phyloP scores from a whole-genome alignment of 208 protist genomes.

The Trypanosoma platydactyli region DNA sequence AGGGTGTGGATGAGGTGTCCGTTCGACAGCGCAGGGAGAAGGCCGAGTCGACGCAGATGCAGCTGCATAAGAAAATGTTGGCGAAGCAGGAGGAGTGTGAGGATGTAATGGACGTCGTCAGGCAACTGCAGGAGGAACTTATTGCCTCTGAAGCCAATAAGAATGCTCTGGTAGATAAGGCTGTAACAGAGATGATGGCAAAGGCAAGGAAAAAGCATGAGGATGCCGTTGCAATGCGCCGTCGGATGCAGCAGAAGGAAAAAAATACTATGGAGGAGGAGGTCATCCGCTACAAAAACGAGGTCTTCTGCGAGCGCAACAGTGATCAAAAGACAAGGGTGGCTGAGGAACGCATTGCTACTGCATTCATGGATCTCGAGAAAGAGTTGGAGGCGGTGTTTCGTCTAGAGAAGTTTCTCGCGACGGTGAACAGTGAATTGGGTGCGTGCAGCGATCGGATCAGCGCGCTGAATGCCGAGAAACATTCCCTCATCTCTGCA shows the following conservation, averaged over 20 bases:
- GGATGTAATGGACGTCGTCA: background rate
- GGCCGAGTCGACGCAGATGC: constrained; percentile 7
- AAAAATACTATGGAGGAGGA: background rate
- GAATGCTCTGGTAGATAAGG: constrained; percentile 15
- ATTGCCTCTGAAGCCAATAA: background rate
- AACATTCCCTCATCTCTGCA: background rate
- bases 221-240: constrained; percentile 8
- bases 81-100: constrained; percentile 19
- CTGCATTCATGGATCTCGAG: constrained; percentile 13
- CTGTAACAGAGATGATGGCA: constrained; percentile 1
- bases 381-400: constrained; percentile 11
- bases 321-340: background rate
- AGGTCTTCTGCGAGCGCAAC: background rate
- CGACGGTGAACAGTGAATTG: constrained; percentile 13
- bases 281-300: background rate
- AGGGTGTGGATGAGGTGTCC: constrained; percentile 12
- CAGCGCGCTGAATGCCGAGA: constrained; percentile 9
- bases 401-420: constrained; percentile 25
- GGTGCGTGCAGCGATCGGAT: constrained; percentile 11
- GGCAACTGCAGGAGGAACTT: background rate
- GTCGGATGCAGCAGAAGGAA: constrained; percentile 18
- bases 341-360: background rate
- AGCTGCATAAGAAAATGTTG: constrained; percentile 9
- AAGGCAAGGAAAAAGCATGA: constrained; percentile 13
- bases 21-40: constrained; percentile 4